Base-by-base conservation (phyloP, 441 rosid genomes). In the Bruguiera hainesii region DNA sequence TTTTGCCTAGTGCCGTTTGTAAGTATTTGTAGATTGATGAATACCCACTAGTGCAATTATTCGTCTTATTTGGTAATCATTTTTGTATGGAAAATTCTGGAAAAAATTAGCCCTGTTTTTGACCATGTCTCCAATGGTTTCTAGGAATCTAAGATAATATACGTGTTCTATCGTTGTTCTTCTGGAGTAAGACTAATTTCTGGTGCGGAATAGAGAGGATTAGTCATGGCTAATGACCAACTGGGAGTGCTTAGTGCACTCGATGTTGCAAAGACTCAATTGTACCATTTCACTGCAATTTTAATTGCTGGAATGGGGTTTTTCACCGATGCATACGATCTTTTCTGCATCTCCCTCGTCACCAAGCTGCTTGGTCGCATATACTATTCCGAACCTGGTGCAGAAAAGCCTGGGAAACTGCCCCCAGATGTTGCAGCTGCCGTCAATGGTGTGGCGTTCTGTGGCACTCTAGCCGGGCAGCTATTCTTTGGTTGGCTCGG, bases 401-500 rank as follows among this genome's bases (percentile, higher is more conserved):
- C 86, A 19, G 42, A 35, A 6, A 90, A 82, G 72, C 96, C 94
- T 0, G 96, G 96, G 25, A 10, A 78, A 39, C 69, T 90, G 61
- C 96, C 96, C 31, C 90, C 94, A 0, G 83, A 83, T 33, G 88
- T 86, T 13, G 76, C 94, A 7, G 93, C 94, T 7, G 89, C 94
- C 0, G 96, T 88, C 31, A 90, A 88, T 66, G 94, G 96, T 1
- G 96, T 90, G 1, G 94, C 96, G 0, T 81, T 90, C 49, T 80
- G 85, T 16, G 96, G 94, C 29, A 90, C 94, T 15, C 75, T 90
- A 16, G 74, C 86, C 0, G 93, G 96, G 4, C 96, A 89, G 74
- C 96, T 89, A 64, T 89, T 89, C 79, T 89, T 89, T 46, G 96
- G 96, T 6, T 89, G 96, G 93, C 91, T 89, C 10, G 93, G 96